Base-by-base conservation (phyloP, 1,284 basidiomycete species). In the Mycena sp. region DNA sequence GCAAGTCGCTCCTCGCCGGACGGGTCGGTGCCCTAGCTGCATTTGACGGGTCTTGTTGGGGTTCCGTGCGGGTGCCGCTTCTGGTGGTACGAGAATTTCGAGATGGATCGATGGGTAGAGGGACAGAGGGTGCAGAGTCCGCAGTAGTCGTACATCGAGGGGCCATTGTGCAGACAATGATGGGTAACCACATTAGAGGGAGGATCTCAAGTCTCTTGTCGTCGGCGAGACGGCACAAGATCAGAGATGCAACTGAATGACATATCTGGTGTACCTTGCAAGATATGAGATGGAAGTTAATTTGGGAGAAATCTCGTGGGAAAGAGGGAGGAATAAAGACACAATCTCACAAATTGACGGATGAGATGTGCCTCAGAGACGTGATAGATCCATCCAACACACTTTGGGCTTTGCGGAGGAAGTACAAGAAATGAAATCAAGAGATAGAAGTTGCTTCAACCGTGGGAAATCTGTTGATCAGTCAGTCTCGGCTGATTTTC, bases 251-350 rank as follows among this genome's bases (percentile, higher is more conserved):
- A n/a, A n/a, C n/a, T 49, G n/a, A 23, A 9, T 40, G 38, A 40
- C 48, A 50, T 37, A 50, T 50, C 48, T 17, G 17, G 37, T 50
- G 48, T 37, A 16, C 32, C 50, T 52, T 52, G 50, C 19, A 41
- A 40, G 38, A 40, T 28, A 40, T 38, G 35, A 26, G n/a, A n/a
- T n/a, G n/a, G n/a, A n/a, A n/a, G n/a, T n/a, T n/a, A n/a, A n/a
- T n/a, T n/a, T n/a, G n/a, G n/a, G n/a, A n/a, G n/a, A n/a, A n/a
- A n/a, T n/a, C n/a, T n/a, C n/a, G n/a, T n/a, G n/a, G n/a, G n/a
- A n/a, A n/a, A n/a, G n/a, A n/a, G n/a, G n/a, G n/a, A n/a, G n/a
- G n/a, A n/a, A n/a, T n/a, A n/a, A n/a, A n/a, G n/a, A n/a, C n/a
- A n/a, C n/a, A n/a, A n/a, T n/a, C n/a, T n/a, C n/a, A n/a, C n/a